These are phyloP conservation scores for Oryza coarctata DNA, from an alignment of 176 grass and related monocot species.

Conservation along the genomic window DNA sequence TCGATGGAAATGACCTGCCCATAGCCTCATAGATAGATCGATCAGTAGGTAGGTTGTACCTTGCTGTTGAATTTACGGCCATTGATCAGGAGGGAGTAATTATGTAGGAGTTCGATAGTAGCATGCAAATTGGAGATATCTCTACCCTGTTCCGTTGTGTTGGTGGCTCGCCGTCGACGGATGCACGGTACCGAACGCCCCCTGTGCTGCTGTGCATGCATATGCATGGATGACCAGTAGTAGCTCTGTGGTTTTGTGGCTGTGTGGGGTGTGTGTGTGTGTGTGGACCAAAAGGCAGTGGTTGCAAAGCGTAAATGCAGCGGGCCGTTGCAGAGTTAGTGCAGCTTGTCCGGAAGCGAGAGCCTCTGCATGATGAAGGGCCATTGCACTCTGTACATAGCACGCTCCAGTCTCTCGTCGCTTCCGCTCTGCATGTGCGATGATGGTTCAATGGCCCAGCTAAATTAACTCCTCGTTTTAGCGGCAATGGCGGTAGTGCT, in stretches of 20 bases:
- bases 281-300: conserved; percentile 36
- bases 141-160: too few relatives aligned
- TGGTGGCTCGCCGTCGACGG: too few relatives aligned
- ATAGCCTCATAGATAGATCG: neutral
- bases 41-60: neutral
- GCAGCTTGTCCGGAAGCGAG: conserved; percentile 22
- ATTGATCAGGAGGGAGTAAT: neutral
- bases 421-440: conserved; percentile 27
- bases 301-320: conserved; percentile 25
- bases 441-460: neutral
- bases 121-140: too few relatives aligned
- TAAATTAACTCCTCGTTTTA: neutral
- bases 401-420: neutral
- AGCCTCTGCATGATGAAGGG: neutral
- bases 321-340: neutral
- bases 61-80: neutral
- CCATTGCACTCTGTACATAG: neutral
- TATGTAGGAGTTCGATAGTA: neutral
- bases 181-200: too few relatives aligned
- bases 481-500: neutral
- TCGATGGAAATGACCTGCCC: conserved; percentile 5
- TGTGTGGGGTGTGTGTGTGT: too few relatives aligned
- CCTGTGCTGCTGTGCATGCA: too few relatives aligned
- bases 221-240: too few relatives aligned
- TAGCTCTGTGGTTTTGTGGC: too few relatives aligned